A percentile compares a stretch with the other conserved stretches of the same genome.
These are phyloP conservation scores for Ophiostoma montium DNA, from an alignment of 2,329 filamentous ascomycete species.

Conservation along the genomic window DNA sequence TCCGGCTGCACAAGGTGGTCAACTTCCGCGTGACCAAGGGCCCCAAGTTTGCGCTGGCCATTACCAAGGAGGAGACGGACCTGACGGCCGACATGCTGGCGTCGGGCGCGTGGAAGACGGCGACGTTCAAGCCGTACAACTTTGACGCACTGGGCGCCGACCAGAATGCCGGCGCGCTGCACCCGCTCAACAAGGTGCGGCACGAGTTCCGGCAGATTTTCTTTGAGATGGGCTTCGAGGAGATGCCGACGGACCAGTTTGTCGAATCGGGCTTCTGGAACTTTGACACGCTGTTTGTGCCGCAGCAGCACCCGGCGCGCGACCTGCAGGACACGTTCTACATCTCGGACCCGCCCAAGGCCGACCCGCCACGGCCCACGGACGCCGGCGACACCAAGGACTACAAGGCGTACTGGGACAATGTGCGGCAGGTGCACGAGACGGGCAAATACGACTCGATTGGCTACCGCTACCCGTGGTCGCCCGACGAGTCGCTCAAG, in stretches of 20 bases:
- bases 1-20: conserved; percentile 71
- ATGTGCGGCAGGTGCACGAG: conserved; percentile 77
- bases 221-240: conserved; percentile 97
- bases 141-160: conserved; percentile 42
- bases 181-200: conserved; percentile 82
- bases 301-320: conserved; percentile 92
- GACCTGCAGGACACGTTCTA: conserved; percentile 97
- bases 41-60: conserved; percentile 73
- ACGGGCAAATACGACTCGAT: conserved; percentile 87
- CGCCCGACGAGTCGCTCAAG: conserved; percentile 68
- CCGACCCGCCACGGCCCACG: conserved; percentile 51
- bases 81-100: conserved; percentile 86
- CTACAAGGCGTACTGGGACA: conserved; percentile 78
- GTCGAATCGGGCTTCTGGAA: conserved; percentile 99
- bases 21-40: conserved; percentile 76
- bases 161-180: conserved; percentile 47
- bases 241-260: conserved; percentile 90
- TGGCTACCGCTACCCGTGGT: conserved; percentile 93
- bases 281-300: conserved; percentile 92
- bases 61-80: conserved; percentile 88
- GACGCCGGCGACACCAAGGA: conserved; percentile 42
- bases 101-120: conserved; percentile 81
- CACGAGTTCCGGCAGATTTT: conserved; percentile 95
- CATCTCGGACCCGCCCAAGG: conserved; percentile 73
- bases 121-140: conserved; percentile 59